Percentiles rank a stretch among this genome's conserved stretches.
These are phyloP conservation scores for Metschnikowia picachoensis DNA, from an alignment of 805 yeast genomes.

Conservation along the genomic window DNA sequence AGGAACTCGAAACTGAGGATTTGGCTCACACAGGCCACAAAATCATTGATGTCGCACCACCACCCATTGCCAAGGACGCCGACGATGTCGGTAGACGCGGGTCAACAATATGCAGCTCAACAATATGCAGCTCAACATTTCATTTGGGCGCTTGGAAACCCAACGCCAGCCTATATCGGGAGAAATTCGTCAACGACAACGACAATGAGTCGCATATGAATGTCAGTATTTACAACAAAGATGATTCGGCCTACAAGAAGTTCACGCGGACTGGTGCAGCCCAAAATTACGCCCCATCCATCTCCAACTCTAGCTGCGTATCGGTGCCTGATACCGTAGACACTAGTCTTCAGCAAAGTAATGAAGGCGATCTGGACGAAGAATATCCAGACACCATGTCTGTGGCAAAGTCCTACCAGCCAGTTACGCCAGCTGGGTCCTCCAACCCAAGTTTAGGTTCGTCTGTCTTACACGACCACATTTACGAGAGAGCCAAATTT, in stretches of 20 bases:
- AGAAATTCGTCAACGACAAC: slow-evolving; percentile 44
- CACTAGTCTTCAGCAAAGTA: slow-evolving; percentile 33
- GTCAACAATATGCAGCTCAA: slow-evolving; percentile 27
- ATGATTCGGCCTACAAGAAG: slow-evolving; percentile 27
- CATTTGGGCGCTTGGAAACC: slow-evolving; percentile 59
- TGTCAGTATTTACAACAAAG: slow-evolving; percentile 15
- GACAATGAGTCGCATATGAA: slow-evolving; percentile 34
- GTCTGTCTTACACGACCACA: slow-evolving; percentile 13
- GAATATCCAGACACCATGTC: slow-evolving; percentile 12
- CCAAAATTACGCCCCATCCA: slow-evolving; percentile 16
- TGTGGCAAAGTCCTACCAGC: slow-evolving; percentile 7
- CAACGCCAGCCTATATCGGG: slow-evolving; percentile 47
- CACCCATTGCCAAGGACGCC: neutral
- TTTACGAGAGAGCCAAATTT: slow-evolving; percentile 11
- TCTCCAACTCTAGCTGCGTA: slow-evolving; percentile 14
- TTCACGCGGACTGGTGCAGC: slow-evolving; percentile 29
- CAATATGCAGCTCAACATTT: slow-evolving; percentile 30
- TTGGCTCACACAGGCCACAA: no score
- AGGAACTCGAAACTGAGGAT: no score
- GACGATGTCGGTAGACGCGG: slow-evolving; percentile 25
- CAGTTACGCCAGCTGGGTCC: neutral
- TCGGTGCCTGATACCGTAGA: slow-evolving; percentile 42
- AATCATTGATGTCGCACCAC: neutral
- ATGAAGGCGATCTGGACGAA: slow-evolving; percentile 26
- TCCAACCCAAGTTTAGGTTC: slow-evolving; percentile 8